phyloP scores from a whole-genome alignment of 1,284 basidiomycete genomes.

The Paramarasmius palmivorus region DNA sequence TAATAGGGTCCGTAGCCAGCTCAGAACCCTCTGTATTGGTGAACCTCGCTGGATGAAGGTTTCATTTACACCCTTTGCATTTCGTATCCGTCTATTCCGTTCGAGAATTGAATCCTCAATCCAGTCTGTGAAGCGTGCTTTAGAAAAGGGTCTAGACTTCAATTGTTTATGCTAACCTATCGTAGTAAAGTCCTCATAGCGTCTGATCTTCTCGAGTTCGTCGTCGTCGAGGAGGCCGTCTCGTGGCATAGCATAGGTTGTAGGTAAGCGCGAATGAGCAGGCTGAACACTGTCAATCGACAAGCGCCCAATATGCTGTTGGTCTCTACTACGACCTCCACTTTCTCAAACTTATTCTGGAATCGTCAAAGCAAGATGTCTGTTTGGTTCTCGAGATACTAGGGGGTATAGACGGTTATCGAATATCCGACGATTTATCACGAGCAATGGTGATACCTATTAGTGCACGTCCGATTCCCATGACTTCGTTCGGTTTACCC shows the following conservation, averaged over 20 bases:
- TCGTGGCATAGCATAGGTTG: background rate
- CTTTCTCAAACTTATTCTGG: too few relatives aligned
- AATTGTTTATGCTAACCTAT: slow-evolving; percentile 37
- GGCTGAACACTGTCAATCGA: too few relatives aligned
- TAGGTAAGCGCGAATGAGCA: background rate
- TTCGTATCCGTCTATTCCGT: slow-evolving; percentile 70
- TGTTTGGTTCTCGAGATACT: too few relatives aligned
- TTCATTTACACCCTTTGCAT: slow-evolving; percentile 48
- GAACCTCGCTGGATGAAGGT: slow-evolving; percentile 50
- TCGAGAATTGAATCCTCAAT: slow-evolving; percentile 93
- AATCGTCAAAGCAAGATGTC: too few relatives aligned
- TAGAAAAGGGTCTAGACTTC: background rate
- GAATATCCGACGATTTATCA: too few relatives aligned
- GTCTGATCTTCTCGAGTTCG: slow-evolving; percentile 51
- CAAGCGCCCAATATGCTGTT: background rate
- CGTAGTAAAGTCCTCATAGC: slow-evolving; percentile 83
- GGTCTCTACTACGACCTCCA: too few relatives aligned
- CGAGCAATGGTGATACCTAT: too few relatives aligned
- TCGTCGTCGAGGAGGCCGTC: slow-evolving; percentile 25
- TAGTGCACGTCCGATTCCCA: too few relatives aligned
- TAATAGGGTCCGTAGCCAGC: slow-evolving; percentile 66
- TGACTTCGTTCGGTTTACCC: too few relatives aligned
- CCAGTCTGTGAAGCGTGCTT: slow-evolving; percentile 63
- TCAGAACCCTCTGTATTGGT: slow-evolving; percentile 42
- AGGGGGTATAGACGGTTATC: too few relatives aligned